Percentiles rank a stretch among this genome's conserved stretches.
Conservation (phyloP, 2,329 filamentous ascomycete species). For the Ciborinia camelliae region DNA sequence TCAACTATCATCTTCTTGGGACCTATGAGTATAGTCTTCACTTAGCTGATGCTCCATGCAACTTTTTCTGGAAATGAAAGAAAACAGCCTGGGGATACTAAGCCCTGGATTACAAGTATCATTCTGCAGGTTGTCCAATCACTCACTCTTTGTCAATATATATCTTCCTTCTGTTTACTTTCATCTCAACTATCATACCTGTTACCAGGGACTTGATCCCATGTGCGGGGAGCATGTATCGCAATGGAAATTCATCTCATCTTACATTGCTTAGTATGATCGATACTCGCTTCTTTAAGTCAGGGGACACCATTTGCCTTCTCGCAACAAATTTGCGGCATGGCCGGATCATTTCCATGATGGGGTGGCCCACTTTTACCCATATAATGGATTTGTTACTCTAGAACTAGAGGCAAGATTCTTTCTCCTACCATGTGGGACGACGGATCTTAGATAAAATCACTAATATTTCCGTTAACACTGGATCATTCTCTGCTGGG, state of each 20-base stretch:
- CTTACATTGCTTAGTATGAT: background rate
- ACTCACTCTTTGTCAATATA: background rate
- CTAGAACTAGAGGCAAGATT: background rate
- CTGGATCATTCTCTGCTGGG: no score
- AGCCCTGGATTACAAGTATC: background rate
- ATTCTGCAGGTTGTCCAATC: background rate
- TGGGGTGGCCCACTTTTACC: no score
- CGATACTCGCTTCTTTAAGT: background rate
- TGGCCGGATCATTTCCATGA: no score
- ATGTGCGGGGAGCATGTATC: background rate
- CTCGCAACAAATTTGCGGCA: background rate
- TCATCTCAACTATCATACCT: background rate
- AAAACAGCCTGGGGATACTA: background rate
- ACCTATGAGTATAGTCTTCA: background rate
- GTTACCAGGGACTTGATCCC: background rate
- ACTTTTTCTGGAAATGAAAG: background rate
- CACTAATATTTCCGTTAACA: no score
- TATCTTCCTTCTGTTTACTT: background rate
- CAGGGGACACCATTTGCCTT: no score
- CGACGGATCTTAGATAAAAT: background rate
- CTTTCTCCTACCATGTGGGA: background rate
- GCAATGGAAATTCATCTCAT: background rate
- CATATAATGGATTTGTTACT: background rate
- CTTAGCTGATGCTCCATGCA: background rate
- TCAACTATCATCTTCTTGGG: background rate